These are phyloP conservation scores for Sphaerulina vaccinii DNA, from an alignment of 2,329 filamentous ascomycete genomes.

Conservation along the genomic window DNA sequence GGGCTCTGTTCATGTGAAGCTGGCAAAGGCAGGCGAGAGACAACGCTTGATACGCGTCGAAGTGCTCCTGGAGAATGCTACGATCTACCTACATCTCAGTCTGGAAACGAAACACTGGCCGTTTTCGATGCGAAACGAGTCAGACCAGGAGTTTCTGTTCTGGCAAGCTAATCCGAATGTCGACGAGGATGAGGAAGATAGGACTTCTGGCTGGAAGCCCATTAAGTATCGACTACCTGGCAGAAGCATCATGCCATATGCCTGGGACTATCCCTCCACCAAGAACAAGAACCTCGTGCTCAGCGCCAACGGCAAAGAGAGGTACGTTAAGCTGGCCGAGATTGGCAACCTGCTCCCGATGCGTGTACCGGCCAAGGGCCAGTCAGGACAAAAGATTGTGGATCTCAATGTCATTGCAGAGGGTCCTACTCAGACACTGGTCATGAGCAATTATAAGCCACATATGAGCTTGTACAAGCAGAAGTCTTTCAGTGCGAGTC, in stretches of 20 bases:
- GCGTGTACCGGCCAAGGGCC: conserved; percentile 68
- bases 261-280: conserved; percentile 98
- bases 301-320: conserved; percentile 72
- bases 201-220: conserved; percentile 80
- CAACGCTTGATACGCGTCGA: conserved; percentile 87
- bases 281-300: conserved; percentile 93
- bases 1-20: conserved; percentile 87
- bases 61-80: conserved; percentile 86
- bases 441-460: conserved; percentile 88
- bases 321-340: conserved; percentile 91
- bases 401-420: conserved; percentile 96
- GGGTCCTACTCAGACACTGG: conserved; percentile 90
- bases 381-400: conserved; percentile 75
- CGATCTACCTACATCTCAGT: conserved; percentile 87
- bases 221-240: conserved; percentile 89
- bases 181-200: conserved; percentile 84
- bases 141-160: conserved; percentile 93
- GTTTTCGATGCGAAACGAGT: conserved; percentile 98
- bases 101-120: conserved; percentile 95
- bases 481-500: conserved; percentile 55
- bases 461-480: conserved; percentile 89
- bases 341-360: conserved; percentile 95
- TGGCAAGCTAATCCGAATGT: conserved; percentile 91
- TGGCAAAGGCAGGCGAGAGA: conserved; percentile 84
- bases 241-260: conserved; percentile 98